Evolutionary conservation across 1,284 basidiomycete genomes (phyloP), one percentile per base, ranked within the genome.

Genomic region (Gymnopus androsaceus): DNA sequence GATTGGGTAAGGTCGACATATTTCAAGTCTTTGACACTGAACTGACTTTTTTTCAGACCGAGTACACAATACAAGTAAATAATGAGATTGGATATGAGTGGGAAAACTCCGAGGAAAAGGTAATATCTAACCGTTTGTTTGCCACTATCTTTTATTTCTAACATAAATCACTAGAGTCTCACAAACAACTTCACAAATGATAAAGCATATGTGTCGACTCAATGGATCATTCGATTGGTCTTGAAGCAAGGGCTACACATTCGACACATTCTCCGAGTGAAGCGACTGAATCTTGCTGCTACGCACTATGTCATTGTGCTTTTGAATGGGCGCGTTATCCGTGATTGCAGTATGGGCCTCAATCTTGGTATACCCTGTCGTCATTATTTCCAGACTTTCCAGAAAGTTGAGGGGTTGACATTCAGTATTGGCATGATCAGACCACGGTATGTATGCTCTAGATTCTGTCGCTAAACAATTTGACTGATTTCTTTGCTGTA

Each of bases 1-100:
- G 27, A 53, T 21, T 71, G 67, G 67, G 66, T 69, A 54, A 40
- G 61, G 61, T 31, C n/a, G 7, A 37, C 23, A 36, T 19, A 48
- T 21, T 56, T 19, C 38, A 14, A 14, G 7, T 5, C n/a, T n/a
- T n/a, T n/a, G 5, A 38, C 8, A 5, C n/a, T 5, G n/a, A 5
- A 7, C 6, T 6, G 4, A n/a, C n/a, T 21, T 44, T 7, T 44
- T 28, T 36, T 25, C 40, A 25, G 37, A 33, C 28, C 33, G 30
- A 55, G 9, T 55, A 48, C 14, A 11, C 23, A 36, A 28, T 55
- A 3, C 30, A 31, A n/a, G 25, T 52, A 8, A 15, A 54, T 17
- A 23, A 57, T 3, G 52, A 59, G 38, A 25, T 55, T 44, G 59
- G 60, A 7, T 69, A 59, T 56, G 30, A 60, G 2, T 66, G 64